These are phyloP conservation scores for Paraconiothyrium brasiliense DNA, from an alignment of 2,329 filamentous ascomycete species.

Conservation along the genomic window DNA sequence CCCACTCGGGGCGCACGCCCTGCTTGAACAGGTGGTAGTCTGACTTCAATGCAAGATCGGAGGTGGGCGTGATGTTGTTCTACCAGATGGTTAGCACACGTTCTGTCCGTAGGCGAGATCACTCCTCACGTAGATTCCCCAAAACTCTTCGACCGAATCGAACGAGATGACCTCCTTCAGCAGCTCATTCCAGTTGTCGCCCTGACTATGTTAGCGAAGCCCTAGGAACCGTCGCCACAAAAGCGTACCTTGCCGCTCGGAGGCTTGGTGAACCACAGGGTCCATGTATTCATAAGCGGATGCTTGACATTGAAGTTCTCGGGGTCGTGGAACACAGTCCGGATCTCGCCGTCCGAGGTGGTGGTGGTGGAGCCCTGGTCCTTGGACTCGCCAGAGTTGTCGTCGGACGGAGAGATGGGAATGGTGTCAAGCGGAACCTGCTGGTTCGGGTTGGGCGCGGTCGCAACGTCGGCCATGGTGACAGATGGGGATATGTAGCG, in stretches of 20 bases:
- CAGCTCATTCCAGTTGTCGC: slow-evolving; percentile 98
- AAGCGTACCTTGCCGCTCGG: slow-evolving; percentile 85
- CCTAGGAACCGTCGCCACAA: slow-evolving; percentile 1
- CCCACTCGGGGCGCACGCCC: slow-evolving; percentile 97
- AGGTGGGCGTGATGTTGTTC: slow-evolving; percentile 99
- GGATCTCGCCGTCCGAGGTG: slow-evolving; percentile 64
- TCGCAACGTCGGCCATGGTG: slow-evolving; percentile 50
- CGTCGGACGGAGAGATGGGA: slow-evolving; percentile 62
- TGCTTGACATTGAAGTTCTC: slow-evolving; percentile 99
- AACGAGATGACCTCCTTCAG: slow-evolving; percentile 99
- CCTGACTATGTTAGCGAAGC: slow-evolving; percentile 61
- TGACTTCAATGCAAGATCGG: slow-evolving; percentile 94
- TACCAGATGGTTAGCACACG: slow-evolving; percentile 52
- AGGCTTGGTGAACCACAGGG: slow-evolving; percentile 99
- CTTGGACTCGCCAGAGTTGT: slow-evolving; percentile 52
- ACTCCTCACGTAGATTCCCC: slow-evolving; percentile 92
- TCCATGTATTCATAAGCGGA: slow-evolving; percentile 96
- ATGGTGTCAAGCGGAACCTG: slow-evolving; percentile 65
- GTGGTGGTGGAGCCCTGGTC: slow-evolving; percentile 54
- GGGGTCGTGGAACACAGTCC: slow-evolving; percentile 97
- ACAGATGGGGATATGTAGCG: slow-evolving; percentile 17
- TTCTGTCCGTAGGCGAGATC: neutral
- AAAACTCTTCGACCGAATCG: slow-evolving; percentile 98
- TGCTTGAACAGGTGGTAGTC: slow-evolving; percentile 99
- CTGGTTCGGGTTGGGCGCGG: slow-evolving; percentile 52